Evolutionary conservation across 2,329 filamentous ascomycete genomes (phyloP).

Genomic region (Incumbomyces lentus): DNA sequence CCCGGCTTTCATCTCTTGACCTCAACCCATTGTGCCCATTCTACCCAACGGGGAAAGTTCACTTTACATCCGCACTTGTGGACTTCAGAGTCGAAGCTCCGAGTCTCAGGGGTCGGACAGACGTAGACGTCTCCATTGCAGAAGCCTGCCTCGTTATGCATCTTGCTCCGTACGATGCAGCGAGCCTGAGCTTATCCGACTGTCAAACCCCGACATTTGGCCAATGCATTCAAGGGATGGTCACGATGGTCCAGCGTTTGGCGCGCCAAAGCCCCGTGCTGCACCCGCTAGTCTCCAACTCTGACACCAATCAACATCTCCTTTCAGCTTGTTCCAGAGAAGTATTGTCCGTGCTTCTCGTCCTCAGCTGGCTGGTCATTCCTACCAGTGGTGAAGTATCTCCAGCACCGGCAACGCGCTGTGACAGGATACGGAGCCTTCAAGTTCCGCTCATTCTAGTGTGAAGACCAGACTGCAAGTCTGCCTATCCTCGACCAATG

Average conservation of each 20-base stretch:
- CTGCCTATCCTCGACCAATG: background rate
- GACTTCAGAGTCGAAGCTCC: constrained; percentile 74
- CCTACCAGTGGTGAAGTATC: background rate
- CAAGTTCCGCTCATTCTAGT: constrained; percentile 1
- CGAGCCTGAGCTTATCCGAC: background rate
- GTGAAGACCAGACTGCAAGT: background rate
- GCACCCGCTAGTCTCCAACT: background rate
- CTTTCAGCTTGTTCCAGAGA: background rate
- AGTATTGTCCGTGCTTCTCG: background rate
- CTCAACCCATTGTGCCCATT: background rate
- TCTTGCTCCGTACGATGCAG: background rate
- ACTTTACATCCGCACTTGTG: constrained; percentile 57
- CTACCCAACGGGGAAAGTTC: too few species aligned
- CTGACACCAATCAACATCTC: constrained; percentile 1
- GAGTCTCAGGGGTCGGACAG: constrained; percentile 40
- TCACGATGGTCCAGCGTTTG: background rate
- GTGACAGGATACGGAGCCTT: constrained; percentile 3
- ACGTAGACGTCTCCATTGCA: background rate
- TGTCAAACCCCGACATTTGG: background rate
- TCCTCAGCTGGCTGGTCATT: background rate
- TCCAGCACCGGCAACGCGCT: background rate
- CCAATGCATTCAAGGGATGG: constrained; percentile 1
- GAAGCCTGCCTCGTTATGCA: background rate
- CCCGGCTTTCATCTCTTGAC: constrained; percentile 89
- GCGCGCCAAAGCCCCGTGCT: constrained; percentile 7